Evolutionary conservation across 2,329 filamentous ascomycete species (phyloP).

Genomic region (Diaporthe citriasiana): DNA sequence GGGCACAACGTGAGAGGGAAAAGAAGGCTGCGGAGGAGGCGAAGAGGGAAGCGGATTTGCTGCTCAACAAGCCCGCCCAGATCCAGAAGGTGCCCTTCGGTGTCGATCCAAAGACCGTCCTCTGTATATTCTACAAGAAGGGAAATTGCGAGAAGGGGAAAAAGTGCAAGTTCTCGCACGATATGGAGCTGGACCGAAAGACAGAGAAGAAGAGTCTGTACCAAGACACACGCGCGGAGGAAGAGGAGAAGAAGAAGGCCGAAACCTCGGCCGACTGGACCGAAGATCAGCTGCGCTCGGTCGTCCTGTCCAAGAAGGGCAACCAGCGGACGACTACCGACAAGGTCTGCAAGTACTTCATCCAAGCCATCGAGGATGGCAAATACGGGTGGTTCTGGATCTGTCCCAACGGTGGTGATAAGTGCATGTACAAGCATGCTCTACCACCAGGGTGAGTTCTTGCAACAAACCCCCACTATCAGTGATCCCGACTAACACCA

Average conservation of each 20-base stretch:
- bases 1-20: conserved; percentile 80
- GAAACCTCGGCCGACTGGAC: conserved; percentile 98
- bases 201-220: conserved; percentile 93
- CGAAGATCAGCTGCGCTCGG: conserved; percentile 92
- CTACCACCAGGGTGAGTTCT: conserved; percentile 89
- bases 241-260: conserved; percentile 84
- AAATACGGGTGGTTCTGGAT: conserved; percentile 99
- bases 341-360: conserved; percentile 99
- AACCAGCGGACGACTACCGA: conserved; percentile 96
- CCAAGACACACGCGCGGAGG: conserved; percentile 81
- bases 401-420: conserved; percentile 95
- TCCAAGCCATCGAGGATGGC: conserved; percentile 95
- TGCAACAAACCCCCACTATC: neutral
- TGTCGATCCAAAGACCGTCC: conserved; percentile 96
- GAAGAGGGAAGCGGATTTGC: conserved; percentile 81
- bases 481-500: conserved; percentile 25
- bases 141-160: conserved; percentile 96
- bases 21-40: conserved; percentile 92
- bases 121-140: conserved; percentile 98
- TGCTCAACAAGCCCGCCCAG: conserved; percentile 93
- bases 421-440: conserved; percentile 99
- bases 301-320: conserved; percentile 95
- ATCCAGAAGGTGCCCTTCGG: conserved; percentile 98
- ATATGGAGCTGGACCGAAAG: conserved; percentile 90
- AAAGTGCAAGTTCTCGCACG: conserved; percentile 99